Percentiles rank a stretch among this genome's conserved stretches.
Conservation (phyloP, 2,329 filamentous ascomycete species). For the Dothideomycetidae sp. region DNA sequence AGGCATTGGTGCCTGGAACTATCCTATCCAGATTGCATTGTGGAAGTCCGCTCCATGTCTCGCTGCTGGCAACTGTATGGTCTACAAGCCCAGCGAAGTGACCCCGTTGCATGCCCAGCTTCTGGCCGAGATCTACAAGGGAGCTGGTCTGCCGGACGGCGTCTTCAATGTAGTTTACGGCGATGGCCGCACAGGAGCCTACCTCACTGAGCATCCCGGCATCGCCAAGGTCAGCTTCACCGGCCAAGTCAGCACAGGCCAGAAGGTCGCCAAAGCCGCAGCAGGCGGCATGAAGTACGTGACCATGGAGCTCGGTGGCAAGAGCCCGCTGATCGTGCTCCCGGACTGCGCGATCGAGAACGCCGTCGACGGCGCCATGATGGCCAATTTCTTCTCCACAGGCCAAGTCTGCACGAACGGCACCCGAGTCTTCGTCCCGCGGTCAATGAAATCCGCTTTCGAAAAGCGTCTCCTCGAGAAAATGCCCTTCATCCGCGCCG, state of each 20-base stretch:
- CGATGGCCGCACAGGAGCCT: conserved; percentile 60
- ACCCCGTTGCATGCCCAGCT: conserved; percentile 69
- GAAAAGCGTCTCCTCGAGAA: conserved; percentile 56
- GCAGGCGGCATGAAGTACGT: conserved; percentile 75
- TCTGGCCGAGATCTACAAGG: conserved; percentile 60
- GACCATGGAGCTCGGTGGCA: conserved; percentile 84
- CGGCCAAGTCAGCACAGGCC: conserved; percentile 69
- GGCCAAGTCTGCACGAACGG: conserved; percentile 91
- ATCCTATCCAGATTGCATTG: conserved; percentile 77
- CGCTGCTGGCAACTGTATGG: conserved; percentile 76
- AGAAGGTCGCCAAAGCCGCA: conserved; percentile 64
- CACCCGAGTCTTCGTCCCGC: conserved; percentile 70
- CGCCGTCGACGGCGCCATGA: conserved; percentile 82
- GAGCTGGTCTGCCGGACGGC: conserved; percentile 65
- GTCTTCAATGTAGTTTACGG: conserved; percentile 84
- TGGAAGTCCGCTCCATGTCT: conserved; percentile 83
- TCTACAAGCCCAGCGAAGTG: conserved; percentile 81
- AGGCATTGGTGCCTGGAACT: conserved; percentile 85
- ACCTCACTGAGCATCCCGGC: conserved; percentile 54
- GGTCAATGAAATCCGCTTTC: conserved; percentile 49
- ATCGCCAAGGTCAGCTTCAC: conserved; percentile 86
- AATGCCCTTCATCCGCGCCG: conserved; percentile 54
- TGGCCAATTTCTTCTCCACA: conserved; percentile 84
- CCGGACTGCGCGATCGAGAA: conserved; percentile 64
- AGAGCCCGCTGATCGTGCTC: conserved; percentile 66